Conservation (phyloP, 352 stramenopile genomes). For the Heterotrichella gracilis region DNA sequence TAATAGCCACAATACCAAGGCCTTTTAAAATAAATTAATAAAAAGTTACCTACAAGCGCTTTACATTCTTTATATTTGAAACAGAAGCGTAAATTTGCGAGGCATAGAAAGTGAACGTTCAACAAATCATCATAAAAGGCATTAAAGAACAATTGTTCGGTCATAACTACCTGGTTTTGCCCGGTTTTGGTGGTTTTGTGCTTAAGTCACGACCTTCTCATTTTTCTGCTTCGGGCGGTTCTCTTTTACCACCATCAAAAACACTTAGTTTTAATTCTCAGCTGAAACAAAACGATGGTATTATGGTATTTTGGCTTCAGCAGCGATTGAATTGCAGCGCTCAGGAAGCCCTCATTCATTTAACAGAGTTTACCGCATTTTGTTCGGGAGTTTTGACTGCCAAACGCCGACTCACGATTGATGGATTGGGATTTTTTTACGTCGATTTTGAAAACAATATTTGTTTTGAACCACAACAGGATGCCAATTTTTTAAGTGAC, state of each 20-base stretch:
- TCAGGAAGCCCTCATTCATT: neutral
- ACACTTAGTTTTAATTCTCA: neutral
- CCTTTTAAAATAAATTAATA: neutral
- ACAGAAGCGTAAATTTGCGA: neutral
- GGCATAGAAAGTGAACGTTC: neutral
- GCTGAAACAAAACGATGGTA: neutral
- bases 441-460: neutral
- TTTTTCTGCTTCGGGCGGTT: neutral
- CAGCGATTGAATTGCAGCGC: neutral
- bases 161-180: neutral
- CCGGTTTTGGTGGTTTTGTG: neutral
- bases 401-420: neutral
- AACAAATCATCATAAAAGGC: neutral
- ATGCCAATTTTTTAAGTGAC: neutral
- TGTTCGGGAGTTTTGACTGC: neutral
- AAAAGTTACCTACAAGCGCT: neutral
- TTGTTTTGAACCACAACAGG: neutral
- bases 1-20: too few relatives aligned
- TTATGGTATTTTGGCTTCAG: neutral
- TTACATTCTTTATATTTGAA: slow-evolving; percentile 2
- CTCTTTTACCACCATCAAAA: slow-evolving; percentile 1
- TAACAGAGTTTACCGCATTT: neutral
- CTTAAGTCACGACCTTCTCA: neutral
- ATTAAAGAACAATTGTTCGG: neutral
- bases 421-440: neutral